Evolutionary conservation across 495 filamentous ascomycete species (phyloP), one percentile per base, ranked within the genome.

Genomic region (Penicillium herquei): DNA sequence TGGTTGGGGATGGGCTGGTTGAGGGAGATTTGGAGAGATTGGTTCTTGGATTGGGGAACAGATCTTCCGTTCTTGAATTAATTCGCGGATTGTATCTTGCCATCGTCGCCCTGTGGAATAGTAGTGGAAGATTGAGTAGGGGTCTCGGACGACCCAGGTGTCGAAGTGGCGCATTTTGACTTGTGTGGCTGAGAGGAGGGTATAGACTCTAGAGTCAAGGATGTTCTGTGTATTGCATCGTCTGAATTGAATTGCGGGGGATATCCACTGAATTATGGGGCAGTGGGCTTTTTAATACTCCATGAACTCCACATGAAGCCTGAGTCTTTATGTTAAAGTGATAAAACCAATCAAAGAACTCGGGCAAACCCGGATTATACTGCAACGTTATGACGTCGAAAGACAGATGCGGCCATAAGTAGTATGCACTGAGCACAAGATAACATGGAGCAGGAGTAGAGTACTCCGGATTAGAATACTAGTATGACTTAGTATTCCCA

Each of bases 71-170:
- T 69, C 59, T 37, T 71, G 67, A 39, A 77, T 75, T 10, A 77
- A 57, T 13, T 67, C 62, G 49, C 73, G 73, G 42, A 77, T 57
- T 14, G 73, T 68, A 40, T 77, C 71, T 56, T 71, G 67, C 74
- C 74, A 77, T 34, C 69, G 62, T 21, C 64, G 71, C 14, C 69
- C 70, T 30, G 70, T 73, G 26, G 74, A 58, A 45, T 77, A 77
- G 52, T 77, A 77, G 49, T 77, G 72, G 57, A 66, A 75, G 59
- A 77, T 75, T 30, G 71, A 75, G 55, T 77, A 77, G 52, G 74
- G 74, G 49, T 77, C 74, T 30, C 74, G 71, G 12, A 77, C 58
- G 62, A 77, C 57, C 74, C 74, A 77, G 49, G 74, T 59, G 46
- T 77, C 74, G 59, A 77, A 76, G 52, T 77, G 74, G 48, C 74